Evolutionary conservation across 2,329 filamentous ascomycete species (phyloP), one percentile per base, ranked within the genome.

Genomic region (Pseudogymnoascus sp.): DNA sequence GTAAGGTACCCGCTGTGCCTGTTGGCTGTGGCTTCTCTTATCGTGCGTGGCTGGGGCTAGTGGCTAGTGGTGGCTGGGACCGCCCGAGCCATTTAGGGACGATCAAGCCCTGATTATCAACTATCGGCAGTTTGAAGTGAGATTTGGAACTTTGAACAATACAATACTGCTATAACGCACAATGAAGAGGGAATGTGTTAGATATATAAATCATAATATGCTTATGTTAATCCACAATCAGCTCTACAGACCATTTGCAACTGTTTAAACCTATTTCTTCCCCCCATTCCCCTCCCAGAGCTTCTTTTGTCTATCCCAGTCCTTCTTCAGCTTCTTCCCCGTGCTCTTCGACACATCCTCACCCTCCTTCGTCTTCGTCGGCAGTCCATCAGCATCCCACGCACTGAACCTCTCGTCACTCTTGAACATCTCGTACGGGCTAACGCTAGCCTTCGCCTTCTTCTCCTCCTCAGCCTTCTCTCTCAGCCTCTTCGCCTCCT

Each of bases 231-330:
- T 56, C 47, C 25, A 33, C 47, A 56, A 33, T 12, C 14, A 14
- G 23, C 14, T 31, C 23, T 56, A 33, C n/a, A 33, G 25, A 31
- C 25, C 8, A 33, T 6, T 4, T 33, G 10, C 33, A 40, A 25
- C 37, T 11, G 14, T 14, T 12, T 40, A 42, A n/a, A 28, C 16
- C 33, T 62, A 56, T 16, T 44, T 62, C 60, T 65, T 47, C 14
- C 33, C 62, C 59, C 71, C 71, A 68, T 68, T 89, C 66, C 87
- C 84, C 66, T 92, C 88, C 73, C 92, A 87, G 64, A 84, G 74
- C 81, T 93, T 95, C 81, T 92, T 94, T 78, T 97, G 93, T 73
- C 82, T 86, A 69, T 95, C 89, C 90, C 90, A 96, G 63, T 91
- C 87, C 80, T 97, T 97, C 77, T 81, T 87, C 69, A 96, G 75